Evolutionary conservation across 2,329 filamentous ascomycete species (phyloP).

Genomic region (Penicillium sp.): DNA sequence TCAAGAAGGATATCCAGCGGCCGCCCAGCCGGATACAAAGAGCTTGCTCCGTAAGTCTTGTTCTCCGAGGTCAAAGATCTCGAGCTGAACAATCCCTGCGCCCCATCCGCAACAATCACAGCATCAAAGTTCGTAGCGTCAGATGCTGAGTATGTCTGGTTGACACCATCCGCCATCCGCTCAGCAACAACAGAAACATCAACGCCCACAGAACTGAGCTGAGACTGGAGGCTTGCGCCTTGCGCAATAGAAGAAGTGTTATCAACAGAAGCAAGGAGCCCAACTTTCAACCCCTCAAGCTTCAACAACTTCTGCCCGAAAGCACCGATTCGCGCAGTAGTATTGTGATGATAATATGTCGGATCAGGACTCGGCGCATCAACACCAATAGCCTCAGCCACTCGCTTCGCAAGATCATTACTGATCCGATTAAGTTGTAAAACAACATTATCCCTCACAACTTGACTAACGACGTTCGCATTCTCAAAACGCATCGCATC

Average conservation of each 20-base stretch:
- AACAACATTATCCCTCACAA: conserved; percentile 66
- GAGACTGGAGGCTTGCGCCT: conserved; percentile 53
- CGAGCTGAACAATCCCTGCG: conserved; percentile 52
- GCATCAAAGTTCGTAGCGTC: conserved; percentile 52
- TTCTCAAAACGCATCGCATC: conserved; percentile 73
- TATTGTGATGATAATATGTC: conserved; percentile 69
- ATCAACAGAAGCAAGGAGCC: conserved; percentile 56
- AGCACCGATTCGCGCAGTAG: conserved; percentile 60
- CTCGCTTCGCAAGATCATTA: conserved; percentile 66
- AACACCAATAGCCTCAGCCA: conserved; percentile 63
- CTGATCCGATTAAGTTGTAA: conserved; percentile 67
- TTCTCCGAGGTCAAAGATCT: background rate
- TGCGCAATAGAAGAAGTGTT: conserved; percentile 49
- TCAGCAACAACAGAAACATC: conserved; percentile 63
- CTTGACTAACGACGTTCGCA: conserved; percentile 56
- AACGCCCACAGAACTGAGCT: conserved; percentile 46
- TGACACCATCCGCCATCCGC: conserved; percentile 53
- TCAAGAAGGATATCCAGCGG: conserved; percentile 64
- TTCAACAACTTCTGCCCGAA: conserved; percentile 60
- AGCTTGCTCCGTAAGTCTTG: conserved; percentile 45
- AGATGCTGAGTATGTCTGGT: conserved; percentile 64
- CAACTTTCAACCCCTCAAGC: conserved; percentile 64
- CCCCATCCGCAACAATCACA: conserved; percentile 60
- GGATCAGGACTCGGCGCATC: conserved; percentile 59
- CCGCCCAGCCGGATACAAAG: conserved; percentile 64